Evolutionary conservation across 2,329 filamentous ascomycete genomes (phyloP).

Genomic region (Elsinoe ampelina): DNA sequence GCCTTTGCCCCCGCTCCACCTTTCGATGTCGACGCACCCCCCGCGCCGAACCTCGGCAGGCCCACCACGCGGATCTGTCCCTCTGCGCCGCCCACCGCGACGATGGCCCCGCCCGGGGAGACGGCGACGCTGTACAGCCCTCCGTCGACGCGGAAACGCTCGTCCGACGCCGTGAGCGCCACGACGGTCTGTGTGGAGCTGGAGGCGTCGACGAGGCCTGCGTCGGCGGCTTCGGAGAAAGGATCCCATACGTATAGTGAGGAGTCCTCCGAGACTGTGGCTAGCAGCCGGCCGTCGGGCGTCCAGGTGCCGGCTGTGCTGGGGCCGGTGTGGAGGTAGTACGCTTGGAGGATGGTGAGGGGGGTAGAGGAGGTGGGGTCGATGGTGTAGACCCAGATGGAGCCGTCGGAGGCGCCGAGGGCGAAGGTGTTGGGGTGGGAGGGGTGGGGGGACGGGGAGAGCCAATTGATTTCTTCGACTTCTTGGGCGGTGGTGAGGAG

Average conservation of each 20-base stretch:
- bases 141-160: slow-evolving; percentile 84
- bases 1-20: slow-evolving; percentile 38
- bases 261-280: slow-evolving; percentile 80
- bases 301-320: slow-evolving; percentile 91
- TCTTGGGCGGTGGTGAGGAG: slow-evolving; percentile 74
- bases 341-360: slow-evolving; percentile 77
- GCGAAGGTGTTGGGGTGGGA: slow-evolving; percentile 72
- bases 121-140: slow-evolving; percentile 83
- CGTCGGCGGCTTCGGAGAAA: slow-evolving; percentile 65
- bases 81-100: slow-evolving; percentile 79
- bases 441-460: slow-evolving; percentile 62
- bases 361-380: slow-evolving; percentile 51
- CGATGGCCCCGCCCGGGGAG: slow-evolving; percentile 67
- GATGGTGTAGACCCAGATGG: slow-evolving; percentile 92
- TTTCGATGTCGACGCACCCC: slow-evolving; percentile 25
- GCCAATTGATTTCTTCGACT: slow-evolving; percentile 92
- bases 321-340: slow-evolving; percentile 77
- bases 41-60: slow-evolving; percentile 54
- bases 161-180: slow-evolving; percentile 67
- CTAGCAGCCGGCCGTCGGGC: slow-evolving; percentile 73
- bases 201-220: slow-evolving; percentile 42
- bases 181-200: slow-evolving; percentile 53
- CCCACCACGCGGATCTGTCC: slow-evolving; percentile 79
- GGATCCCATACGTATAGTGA: slow-evolving; percentile 90
- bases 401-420: slow-evolving; percentile 80